Base-by-base conservation (phyloP, 2,329 filamentous ascomycete species). In the Arthrobotrys musiformis region DNA sequence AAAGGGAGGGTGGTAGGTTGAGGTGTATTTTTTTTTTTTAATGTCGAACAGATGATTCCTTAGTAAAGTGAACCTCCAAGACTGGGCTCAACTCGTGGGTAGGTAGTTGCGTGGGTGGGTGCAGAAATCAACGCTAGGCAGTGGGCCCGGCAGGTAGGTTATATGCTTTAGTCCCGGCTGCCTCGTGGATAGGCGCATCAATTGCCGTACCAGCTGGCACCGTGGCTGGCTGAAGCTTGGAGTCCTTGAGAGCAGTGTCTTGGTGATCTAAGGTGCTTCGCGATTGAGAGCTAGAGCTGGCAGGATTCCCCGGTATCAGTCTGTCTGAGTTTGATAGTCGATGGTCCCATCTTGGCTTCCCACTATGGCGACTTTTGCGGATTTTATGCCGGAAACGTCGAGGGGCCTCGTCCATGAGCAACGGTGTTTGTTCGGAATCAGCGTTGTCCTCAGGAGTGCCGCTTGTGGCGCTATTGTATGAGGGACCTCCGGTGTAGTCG, bases 361-460 rank as follows among this genome's bases (percentile, higher is more conserved):
- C 61, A 26, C 37, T 50, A 24, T 35, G 26, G 5, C 69, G 60
- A 17, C 9, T 7, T 24, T 61, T 62, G 13, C 62, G 70, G 11
- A 46, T 24, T n/a, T 24, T 67, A 17, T 62, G 60, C 13, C 62
- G 62, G 35, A 74, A 68, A 40, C 70, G 70, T 8, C 61, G 62
- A 35, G 30, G 70, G 8, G 26, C 56, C n/a, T 46, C 19, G 30
- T 24, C 60, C 30, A n/a, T 5, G 5, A 40, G 22, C 9, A 46
- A 48, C 26, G 11, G 54, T 13, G 54, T 26, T 37, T 58, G 30
- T 17, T 58, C 54, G 9, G 17, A 19, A n/a, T 58, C 54, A 13
- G 52, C 4, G 26, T 56, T 52, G 52, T 42, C 9, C n/a, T 44
- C 28, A 22, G 33, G 7, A 33, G 33, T 15, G 2, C 30, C 33